These are phyloP conservation scores for Chaetomidium leptoderma DNA, from an alignment of 495 filamentous ascomycete genomes.

Conservation along the genomic window DNA sequence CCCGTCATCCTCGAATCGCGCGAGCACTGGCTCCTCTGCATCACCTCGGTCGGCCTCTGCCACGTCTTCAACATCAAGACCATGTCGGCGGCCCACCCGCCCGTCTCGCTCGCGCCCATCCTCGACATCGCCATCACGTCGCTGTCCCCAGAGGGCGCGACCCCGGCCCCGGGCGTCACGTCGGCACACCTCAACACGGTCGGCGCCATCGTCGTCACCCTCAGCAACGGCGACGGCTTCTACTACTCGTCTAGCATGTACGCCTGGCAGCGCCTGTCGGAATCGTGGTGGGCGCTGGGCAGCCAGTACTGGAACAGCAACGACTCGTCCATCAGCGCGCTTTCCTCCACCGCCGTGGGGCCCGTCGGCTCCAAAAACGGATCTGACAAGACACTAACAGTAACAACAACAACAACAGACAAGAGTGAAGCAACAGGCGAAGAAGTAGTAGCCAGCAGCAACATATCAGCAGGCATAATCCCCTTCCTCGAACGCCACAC, in stretches of 20 bases:
- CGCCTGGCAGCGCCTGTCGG: conserved; percentile 90
- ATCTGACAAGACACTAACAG: background rate
- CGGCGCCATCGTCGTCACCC: conserved; percentile 74
- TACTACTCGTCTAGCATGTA: conserved; percentile 77
- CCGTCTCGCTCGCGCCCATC: conserved; percentile 82
- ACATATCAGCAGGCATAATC: conserved; percentile 87
- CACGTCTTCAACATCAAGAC: conserved; percentile 91
- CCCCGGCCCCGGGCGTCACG: conserved; percentile 71
- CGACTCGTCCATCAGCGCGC: conserved; percentile 71
- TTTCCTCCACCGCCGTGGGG: conserved; percentile 64
- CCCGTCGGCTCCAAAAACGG: conserved; percentile 34
- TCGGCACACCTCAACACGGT: conserved; percentile 85
- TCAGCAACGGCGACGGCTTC: conserved; percentile 92
- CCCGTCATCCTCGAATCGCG: conserved; percentile 89
- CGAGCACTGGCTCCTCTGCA: conserved; percentile 81
- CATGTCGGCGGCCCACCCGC: conserved; percentile 80
- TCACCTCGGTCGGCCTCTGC: conserved; percentile 82
- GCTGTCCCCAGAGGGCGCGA: conserved; percentile 65
- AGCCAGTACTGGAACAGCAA: conserved; percentile 99
- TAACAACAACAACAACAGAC: background rate
- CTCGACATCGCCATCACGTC: conserved; percentile 71
- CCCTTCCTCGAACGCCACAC: conserved; percentile 90
- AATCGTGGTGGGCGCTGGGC: conserved; percentile 96
- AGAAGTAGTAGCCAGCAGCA: conserved; percentile 49
- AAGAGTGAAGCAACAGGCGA: conserved; percentile 18